Conservation (phyloP, 1,139 yeast species). For the Meyerozyma guilliermondii region DNA sequence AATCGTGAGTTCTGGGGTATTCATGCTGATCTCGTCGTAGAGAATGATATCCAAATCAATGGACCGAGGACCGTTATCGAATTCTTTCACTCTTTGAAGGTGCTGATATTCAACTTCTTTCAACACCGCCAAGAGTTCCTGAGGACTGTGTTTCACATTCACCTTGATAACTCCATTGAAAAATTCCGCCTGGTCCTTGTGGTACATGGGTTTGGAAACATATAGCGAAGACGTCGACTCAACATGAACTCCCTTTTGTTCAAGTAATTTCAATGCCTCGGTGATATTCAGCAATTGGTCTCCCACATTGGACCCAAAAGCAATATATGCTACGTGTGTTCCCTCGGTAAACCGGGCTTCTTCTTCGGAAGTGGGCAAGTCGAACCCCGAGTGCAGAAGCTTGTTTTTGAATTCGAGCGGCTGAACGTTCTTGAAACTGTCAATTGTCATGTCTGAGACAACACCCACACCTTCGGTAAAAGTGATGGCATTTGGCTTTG, state of each 20-base stretch:
- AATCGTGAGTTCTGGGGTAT: slow-evolving; percentile 55
- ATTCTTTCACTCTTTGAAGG: slow-evolving; percentile 65
- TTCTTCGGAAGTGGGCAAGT: slow-evolving; percentile 10
- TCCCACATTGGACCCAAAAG: slow-evolving; percentile 89
- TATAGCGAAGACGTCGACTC: slow-evolving; percentile 70
- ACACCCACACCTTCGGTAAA: slow-evolving; percentile 92
- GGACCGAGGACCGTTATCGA: slow-evolving; percentile 87
- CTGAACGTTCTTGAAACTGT: slow-evolving; percentile 24
- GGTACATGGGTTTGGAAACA: slow-evolving; percentile 91
- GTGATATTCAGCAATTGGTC: slow-evolving; percentile 59
- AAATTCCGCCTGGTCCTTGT: slow-evolving; percentile 73
- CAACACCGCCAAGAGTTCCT: slow-evolving; percentile 51
- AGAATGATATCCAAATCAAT: slow-evolving; percentile 85
- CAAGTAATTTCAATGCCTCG: slow-evolving; percentile 50
- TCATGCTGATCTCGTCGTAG: slow-evolving; percentile 55
- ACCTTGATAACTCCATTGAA: slow-evolving; percentile 77
- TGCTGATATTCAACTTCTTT: slow-evolving; percentile 75
- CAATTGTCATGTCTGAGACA: slow-evolving; percentile 47
- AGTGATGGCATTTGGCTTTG: slow-evolving; percentile 85
- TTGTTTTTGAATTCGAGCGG: slow-evolving; percentile 13
- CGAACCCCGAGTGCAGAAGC: slow-evolving; percentile 7
- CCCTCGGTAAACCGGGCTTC: slow-evolving; percentile 12
- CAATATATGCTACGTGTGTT: slow-evolving; percentile 61
- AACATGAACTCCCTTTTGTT: slow-evolving; percentile 41
- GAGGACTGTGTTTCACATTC: slow-evolving; percentile 36